Conservation (phyloP, 164 flowering plant species). For the Vitis riparia region DNA sequence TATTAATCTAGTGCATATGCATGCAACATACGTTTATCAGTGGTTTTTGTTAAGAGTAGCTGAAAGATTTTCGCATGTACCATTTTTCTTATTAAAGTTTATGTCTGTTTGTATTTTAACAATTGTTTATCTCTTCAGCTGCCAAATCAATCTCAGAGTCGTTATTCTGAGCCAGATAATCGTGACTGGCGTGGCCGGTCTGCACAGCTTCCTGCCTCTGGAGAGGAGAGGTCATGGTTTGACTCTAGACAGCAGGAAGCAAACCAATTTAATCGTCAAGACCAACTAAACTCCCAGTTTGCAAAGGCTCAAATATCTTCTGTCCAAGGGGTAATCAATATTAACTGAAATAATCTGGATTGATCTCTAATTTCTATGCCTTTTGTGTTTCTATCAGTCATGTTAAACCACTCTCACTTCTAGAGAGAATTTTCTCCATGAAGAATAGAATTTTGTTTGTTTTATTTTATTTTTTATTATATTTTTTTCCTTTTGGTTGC, state of each 20-base stretch:
- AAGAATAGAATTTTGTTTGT: background rate
- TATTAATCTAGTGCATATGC: too few relatives aligned
- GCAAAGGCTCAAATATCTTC: slow-evolving; percentile 55
- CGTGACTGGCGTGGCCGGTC: slow-evolving; percentile 94
- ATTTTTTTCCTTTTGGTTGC: too few relatives aligned
- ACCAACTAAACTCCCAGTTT: slow-evolving; percentile 57
- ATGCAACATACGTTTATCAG: too few relatives aligned
- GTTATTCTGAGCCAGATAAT: slow-evolving; percentile 79
- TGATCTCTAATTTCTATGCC: background rate
- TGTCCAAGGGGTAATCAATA: slow-evolving; percentile 53
- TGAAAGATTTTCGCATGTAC: too few relatives aligned
- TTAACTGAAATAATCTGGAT: background rate
- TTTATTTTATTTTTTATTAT: background rate
- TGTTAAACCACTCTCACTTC: too few relatives aligned
- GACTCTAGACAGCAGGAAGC: slow-evolving; percentile 55
- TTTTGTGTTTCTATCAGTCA: too few relatives aligned
- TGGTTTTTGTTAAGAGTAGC: too few relatives aligned
- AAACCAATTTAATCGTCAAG: slow-evolving; percentile 61
- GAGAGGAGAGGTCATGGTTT: slow-evolving; percentile 74
- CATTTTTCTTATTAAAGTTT: too few relatives aligned
- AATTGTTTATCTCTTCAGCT: slow-evolving; percentile 21
- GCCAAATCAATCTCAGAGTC: slow-evolving; percentile 53
- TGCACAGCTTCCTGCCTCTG: slow-evolving; percentile 45
- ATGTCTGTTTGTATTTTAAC: background rate
- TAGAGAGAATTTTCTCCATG: too few relatives aligned